Percentiles rank a stretch among this genome's conserved stretches.
phyloP scores from a whole-genome alignment of 305 asterid species.

The Plantago coronopus region DNA sequence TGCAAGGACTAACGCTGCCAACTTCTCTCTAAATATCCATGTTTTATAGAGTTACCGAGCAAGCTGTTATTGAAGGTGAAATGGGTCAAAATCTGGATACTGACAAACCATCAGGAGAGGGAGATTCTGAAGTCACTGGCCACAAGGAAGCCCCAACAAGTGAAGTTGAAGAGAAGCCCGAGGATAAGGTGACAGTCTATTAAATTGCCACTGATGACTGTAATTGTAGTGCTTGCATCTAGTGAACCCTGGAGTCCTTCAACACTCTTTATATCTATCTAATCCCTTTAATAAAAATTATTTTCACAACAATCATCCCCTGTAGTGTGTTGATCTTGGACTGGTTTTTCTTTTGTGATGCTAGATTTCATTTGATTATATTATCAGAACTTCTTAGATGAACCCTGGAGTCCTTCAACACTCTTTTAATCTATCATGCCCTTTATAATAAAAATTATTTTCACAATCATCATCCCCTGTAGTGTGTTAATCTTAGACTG shows the following conservation, averaged over 20 bases:
- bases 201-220: not conserved
- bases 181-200: slow-evolving; percentile 55
- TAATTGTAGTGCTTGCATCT: not conserved
- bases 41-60: slow-evolving; percentile 44
- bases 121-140: slow-evolving; percentile 39
- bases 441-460: too few species aligned
- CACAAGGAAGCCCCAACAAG: slow-evolving; percentile 52
- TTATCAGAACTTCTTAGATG: not conserved
- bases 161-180: slow-evolving; percentile 70
- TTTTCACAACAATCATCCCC: too few species aligned
- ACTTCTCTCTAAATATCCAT: not conserved
- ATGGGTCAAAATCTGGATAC: slow-evolving; percentile 38
- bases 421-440: not conserved
- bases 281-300: too few species aligned
- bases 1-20: not conserved
- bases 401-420: too few species aligned
- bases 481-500: too few species aligned
- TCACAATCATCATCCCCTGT: too few species aligned
- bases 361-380: not conserved
- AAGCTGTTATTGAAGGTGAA: slow-evolving; percentile 50
- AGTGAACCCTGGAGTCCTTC: not conserved
- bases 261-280: not conserved
- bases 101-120: slow-evolving; percentile 56
- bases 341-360: too few species aligned
- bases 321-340: too few species aligned